Evolutionary conservation across 768 basidiomycete genomes (phyloP).

Genomic region (Russula emetica): DNA sequence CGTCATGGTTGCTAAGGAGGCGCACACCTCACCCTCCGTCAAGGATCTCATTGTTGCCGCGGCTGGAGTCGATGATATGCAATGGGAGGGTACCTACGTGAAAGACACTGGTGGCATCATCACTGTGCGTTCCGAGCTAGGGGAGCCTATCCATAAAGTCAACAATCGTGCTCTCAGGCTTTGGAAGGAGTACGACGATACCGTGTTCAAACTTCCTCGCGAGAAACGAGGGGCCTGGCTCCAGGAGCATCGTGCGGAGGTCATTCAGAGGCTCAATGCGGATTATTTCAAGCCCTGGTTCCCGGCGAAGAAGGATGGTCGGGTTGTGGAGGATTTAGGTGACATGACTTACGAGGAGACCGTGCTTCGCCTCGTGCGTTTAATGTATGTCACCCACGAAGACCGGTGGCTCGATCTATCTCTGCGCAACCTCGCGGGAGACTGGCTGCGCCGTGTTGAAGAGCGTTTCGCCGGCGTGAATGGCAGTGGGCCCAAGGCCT

Average conservation of each 20-base stretch:
- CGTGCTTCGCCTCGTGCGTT: constrained; percentile 80
- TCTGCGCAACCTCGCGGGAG: constrained; percentile 88
- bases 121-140: constrained; percentile 97
- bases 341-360: constrained; percentile 99
- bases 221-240: constrained; percentile 94
- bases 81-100: constrained; percentile 93
- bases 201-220: constrained; percentile 90
- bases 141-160: constrained; percentile 99
- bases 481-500: constrained; percentile 68
- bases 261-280: constrained; percentile 87
- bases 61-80: constrained; percentile 79
- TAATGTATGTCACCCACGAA: constrained; percentile 94
- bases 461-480: constrained; percentile 93
- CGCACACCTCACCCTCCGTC: constrained; percentile 89
- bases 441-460: constrained; percentile 95
- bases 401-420: constrained; percentile 90
- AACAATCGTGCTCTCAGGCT: constrained; percentile 95
- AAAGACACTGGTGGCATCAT: constrained; percentile 95
- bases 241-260: constrained; percentile 77
- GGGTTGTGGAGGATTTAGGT: constrained; percentile 75
- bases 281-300: constrained; percentile 99
- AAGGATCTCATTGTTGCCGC: constrained; percentile 97
- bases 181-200: constrained; percentile 98
- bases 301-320: constrained; percentile 90
- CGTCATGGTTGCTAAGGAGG: constrained; percentile 99